These are phyloP conservation scores for Amanita pallidorosea DNA, from an alignment of 768 basidiomycete genomes.

Conservation along the genomic window DNA sequence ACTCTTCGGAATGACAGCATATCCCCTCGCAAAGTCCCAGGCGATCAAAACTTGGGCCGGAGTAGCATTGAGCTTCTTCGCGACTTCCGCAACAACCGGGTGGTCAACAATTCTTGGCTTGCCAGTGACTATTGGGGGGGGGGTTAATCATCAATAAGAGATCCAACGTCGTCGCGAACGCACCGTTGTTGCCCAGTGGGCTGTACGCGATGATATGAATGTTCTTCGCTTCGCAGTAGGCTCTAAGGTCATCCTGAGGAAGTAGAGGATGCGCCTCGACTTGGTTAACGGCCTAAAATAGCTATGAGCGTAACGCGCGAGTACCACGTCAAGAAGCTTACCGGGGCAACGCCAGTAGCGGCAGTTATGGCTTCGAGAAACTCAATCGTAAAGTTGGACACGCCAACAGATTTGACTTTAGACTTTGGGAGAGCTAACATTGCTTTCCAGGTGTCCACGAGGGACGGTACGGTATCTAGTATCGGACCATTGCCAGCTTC, in stretches of 20 bases:
- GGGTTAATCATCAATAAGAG: background rate
- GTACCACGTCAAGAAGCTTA: conserved; percentile 16
- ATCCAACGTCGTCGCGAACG: conserved; percentile 11
- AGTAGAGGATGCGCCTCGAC: conserved; percentile 77
- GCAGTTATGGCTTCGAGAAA: conserved; percentile 57
- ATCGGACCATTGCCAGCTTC: conserved; percentile 29
- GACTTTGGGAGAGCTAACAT: conserved; percentile 61
- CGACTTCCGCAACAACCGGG: conserved; percentile 48
- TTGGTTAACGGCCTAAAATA: conserved; percentile 54
- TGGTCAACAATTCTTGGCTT: conserved; percentile 62
- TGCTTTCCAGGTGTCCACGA: conserved; percentile 81
- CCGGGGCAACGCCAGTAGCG: conserved; percentile 66
- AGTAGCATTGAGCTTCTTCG: conserved; percentile 49
- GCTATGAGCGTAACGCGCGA: background rate
- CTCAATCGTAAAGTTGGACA: conserved; percentile 70
- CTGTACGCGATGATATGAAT: conserved; percentile 61
- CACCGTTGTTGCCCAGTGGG: conserved; percentile 76
- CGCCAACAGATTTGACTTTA: conserved; percentile 65
- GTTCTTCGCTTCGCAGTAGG: conserved; percentile 55
- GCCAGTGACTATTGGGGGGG: conserved; percentile 33
- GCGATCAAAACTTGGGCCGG: conserved; percentile 78
- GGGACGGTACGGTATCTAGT: conserved; percentile 44
- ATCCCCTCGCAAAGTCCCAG: conserved; percentile 68
- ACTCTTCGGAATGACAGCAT: conserved; percentile 79
- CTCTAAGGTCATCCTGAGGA: conserved; percentile 63